Conservation (phyloP, 495 filamentous ascomycete species). For the Ramalina peruviana region DNA sequence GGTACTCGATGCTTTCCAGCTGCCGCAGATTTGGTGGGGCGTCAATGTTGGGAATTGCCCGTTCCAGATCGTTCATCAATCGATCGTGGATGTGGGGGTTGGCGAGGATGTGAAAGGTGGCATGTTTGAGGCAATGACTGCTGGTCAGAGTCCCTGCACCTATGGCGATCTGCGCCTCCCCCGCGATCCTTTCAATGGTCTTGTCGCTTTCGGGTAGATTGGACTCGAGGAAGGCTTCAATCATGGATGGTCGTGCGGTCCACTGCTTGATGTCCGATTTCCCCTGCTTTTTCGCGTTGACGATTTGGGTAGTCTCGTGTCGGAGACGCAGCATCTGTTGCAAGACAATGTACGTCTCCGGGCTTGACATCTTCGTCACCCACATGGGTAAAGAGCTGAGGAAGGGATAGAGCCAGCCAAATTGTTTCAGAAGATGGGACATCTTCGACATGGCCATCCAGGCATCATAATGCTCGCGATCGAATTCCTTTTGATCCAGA, state of each 20-base stretch:
- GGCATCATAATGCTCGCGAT: conserved; percentile 6
- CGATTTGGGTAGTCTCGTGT: conserved; percentile 1
- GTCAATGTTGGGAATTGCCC: conserved; percentile 13
- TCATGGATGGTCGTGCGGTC: conserved; percentile 5
- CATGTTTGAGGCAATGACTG: conserved; percentile 23
- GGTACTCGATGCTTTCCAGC: conserved; percentile 25
- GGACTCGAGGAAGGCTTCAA: conserved; percentile 10
- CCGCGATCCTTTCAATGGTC: conserved; percentile 17
- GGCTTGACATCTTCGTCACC: conserved; percentile 5
- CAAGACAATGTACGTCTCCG: background rate
- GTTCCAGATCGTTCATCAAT: conserved; percentile 15
- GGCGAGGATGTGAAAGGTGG: conserved; percentile 15
- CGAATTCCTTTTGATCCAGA: conserved; percentile 13
- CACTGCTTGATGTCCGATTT: conserved; percentile 5
- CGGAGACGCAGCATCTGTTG: background rate
- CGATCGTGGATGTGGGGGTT: conserved; percentile 14
- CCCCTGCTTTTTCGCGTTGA: background rate
- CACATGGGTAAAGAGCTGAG: conserved; percentile 7
- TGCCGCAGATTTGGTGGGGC: conserved; percentile 12
- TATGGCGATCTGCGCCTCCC: conserved; percentile 32
- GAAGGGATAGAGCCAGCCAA: conserved; percentile 8
- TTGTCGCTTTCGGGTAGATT: conserved; percentile 8
- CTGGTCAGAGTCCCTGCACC: conserved; percentile 36
- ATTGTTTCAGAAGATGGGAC: conserved; percentile 6
- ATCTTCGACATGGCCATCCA: conserved; percentile 3